phyloP scores from a whole-genome alignment of 805 yeast species.

The Wickerhamomyces mucosus region DNA sequence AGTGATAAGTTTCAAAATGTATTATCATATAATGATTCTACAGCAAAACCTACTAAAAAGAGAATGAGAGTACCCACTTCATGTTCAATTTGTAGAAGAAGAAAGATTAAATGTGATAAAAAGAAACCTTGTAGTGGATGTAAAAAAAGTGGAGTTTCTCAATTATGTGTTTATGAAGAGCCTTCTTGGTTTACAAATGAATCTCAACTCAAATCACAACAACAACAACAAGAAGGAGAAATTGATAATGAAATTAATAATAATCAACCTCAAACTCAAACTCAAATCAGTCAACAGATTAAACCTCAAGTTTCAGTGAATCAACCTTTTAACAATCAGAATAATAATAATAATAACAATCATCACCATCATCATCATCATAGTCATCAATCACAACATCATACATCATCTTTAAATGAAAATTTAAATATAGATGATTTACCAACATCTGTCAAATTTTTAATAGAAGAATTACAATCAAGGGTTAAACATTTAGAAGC shows the following conservation, averaged over 20 bases:
- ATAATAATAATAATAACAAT: too few relatives aligned
- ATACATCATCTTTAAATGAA: too few relatives aligned
- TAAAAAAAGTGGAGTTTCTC: constrained; percentile 59
- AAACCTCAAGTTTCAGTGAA: constrained; percentile 37
- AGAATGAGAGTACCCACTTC: constrained; percentile 62
- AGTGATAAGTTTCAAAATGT: too few relatives aligned
- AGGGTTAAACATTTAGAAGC: constrained; percentile 39
- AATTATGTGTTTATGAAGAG: constrained; percentile 45
- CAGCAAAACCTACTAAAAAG: too few relatives aligned
- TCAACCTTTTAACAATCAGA: too few relatives aligned
- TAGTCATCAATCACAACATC: constrained; percentile 18
- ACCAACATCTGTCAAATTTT: constrained; percentile 3
- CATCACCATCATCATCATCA: too few relatives aligned
- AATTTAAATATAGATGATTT: neutral
- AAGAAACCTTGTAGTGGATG: constrained; percentile 81
- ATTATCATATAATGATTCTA: too few relatives aligned
- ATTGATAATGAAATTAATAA: too few relatives aligned
- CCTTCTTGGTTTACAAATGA: constrained; percentile 58
- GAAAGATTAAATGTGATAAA: constrained; percentile 79
- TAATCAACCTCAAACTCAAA: too few relatives aligned
- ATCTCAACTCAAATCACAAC: too few relatives aligned
- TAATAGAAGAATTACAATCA: constrained; percentile 26
- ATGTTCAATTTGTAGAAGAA: constrained; percentile 63
- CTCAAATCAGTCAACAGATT: too few relatives aligned
- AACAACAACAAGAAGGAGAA: too few relatives aligned